Base-by-base conservation (phyloP, 257 asterid species). In the Datura wrightii region DNA sequence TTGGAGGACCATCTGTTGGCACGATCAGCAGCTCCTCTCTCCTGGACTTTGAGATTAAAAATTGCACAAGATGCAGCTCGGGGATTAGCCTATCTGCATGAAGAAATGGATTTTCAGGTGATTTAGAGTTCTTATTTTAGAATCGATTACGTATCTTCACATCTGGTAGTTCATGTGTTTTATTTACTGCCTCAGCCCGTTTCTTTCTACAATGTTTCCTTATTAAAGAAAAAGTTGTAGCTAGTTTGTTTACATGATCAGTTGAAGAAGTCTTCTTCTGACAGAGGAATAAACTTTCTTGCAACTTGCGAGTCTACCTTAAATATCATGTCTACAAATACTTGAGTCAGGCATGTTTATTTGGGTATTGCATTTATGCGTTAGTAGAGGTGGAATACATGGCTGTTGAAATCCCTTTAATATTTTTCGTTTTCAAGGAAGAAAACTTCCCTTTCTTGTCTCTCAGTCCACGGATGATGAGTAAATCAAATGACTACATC, bases 91-190 rank as follows among this genome's bases (percentile, higher is more conserved):
- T 93, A 96, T 82, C 98, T 96, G 84, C 99, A 96, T 0, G 99
- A 96, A 88, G 97, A 94, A 91, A 93, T 96, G 98, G 98, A 94
- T 83, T 94, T 96, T 90, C 98, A 96, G 99, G 99, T 96, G 83
- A 69, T 85, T 60, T 52, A 10, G 34, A 5, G 8, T 79, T 55
- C 24, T 63, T 69, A 19, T 7, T 76, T 50, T 34, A 24, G 60
- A 48, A 74, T 74, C 24, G 24, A 13, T 48, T 48, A 48, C 42
- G 3, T 46, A 6, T 19, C 53, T 72, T n/a, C 16, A 18, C 56
- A 18, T 18, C 3, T 44, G 2, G 10, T 71, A 44, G 18, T 42
- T 44, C 16, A n/a, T 10, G 16, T 44, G 56, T 72, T 71, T 5
- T 44, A 72, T n/a, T 2, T 10, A 72, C 55, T 9, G 8, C 15